Percentiles rank a stretch among this genome's conserved stretches.
phyloP scores from a whole-genome alignment of 495 filamentous ascomycete species.

The Aspergillus leporis region DNA sequence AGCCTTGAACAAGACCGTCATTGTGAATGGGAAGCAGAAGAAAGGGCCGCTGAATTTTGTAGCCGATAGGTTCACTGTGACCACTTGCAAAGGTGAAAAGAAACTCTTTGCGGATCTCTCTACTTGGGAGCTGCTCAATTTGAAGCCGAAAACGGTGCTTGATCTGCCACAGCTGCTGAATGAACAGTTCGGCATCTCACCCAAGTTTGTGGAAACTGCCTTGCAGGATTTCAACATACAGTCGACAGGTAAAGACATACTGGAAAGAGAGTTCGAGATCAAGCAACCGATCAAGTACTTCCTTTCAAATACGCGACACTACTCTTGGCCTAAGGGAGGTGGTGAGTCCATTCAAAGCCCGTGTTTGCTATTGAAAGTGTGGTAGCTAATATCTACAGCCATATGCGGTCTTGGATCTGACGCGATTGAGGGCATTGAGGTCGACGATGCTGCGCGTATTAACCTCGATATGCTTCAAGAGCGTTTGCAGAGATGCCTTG shows the following conservation, averaged over 20 bases:
- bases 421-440: slow-evolving; percentile 35
- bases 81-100: slow-evolving; percentile 30
- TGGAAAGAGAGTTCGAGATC: slow-evolving; percentile 28
- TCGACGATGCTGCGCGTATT: slow-evolving; percentile 41
- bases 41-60: slow-evolving; percentile 32
- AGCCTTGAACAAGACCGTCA: slow-evolving; percentile 29
- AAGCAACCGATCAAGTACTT: slow-evolving; percentile 34
- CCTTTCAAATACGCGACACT: slow-evolving; percentile 39
- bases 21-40: background rate
- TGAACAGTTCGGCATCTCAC: slow-evolving; percentile 37
- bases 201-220: slow-evolving; percentile 28
- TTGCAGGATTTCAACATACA: slow-evolving; percentile 43
- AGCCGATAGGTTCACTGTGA: slow-evolving; percentile 31
- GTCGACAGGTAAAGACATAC: slow-evolving; percentile 35
- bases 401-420: slow-evolving; percentile 45
- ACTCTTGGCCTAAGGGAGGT: slow-evolving; percentile 50
- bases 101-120: slow-evolving; percentile 37
- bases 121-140: slow-evolving; percentile 41
- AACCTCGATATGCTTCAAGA: slow-evolving; percentile 31
- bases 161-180: slow-evolving; percentile 41
- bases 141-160: slow-evolving; percentile 22
- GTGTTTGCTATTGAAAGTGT: background rate
- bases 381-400: slow-evolving; percentile 24
- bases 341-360: slow-evolving; percentile 25
- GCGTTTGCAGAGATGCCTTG: slow-evolving; percentile 29